Evolutionary conservation across 192 early-diverging fungal genomes (phyloP).

Genomic region (Rhizoclosmatium globosum): DNA sequence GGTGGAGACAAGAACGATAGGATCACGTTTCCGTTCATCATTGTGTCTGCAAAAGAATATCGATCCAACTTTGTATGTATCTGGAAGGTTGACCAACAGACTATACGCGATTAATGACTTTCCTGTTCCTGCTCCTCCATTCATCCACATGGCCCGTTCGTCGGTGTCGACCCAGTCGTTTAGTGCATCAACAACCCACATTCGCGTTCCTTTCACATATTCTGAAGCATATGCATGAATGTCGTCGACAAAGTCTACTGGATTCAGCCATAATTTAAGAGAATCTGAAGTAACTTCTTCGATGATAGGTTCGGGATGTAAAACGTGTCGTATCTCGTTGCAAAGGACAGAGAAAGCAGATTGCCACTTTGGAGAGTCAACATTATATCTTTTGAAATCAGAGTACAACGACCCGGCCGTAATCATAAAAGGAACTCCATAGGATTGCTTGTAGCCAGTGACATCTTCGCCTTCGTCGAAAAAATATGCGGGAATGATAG

Average conservation of each 20-base stretch:
- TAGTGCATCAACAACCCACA: slow-evolving; percentile 6
- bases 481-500: slow-evolving; percentile 3
- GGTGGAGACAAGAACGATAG: slow-evolving; percentile 10
- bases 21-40: slow-evolving; percentile 25
- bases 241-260: slow-evolving; percentile 25
- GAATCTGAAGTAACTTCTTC: background rate
- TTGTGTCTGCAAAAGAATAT: slow-evolving; percentile 44
- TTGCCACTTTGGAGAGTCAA: background rate
- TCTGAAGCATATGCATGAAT: slow-evolving; percentile 5
- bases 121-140: background rate
- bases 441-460: background rate
- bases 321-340: background rate
- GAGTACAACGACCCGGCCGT: slow-evolving; percentile 15
- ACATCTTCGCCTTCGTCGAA: slow-evolving; percentile 6
- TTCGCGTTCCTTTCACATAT: slow-evolving; percentile 25
- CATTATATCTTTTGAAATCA: slow-evolving; percentile 4
- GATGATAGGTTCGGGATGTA: background rate
- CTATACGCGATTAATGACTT: slow-evolving; percentile 29
- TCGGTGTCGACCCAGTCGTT: background rate
- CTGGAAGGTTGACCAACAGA: slow-evolving; percentile 8
- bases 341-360: background rate
- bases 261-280: slow-evolving; percentile 20
- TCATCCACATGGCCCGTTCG: slow-evolving; percentile 26
- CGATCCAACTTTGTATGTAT: slow-evolving; percentile 28
- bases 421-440: slow-evolving; percentile 6